Base-by-base conservation (phyloP, 2,329 filamentous ascomycete genomes). In the Elsinoe australis region DNA sequence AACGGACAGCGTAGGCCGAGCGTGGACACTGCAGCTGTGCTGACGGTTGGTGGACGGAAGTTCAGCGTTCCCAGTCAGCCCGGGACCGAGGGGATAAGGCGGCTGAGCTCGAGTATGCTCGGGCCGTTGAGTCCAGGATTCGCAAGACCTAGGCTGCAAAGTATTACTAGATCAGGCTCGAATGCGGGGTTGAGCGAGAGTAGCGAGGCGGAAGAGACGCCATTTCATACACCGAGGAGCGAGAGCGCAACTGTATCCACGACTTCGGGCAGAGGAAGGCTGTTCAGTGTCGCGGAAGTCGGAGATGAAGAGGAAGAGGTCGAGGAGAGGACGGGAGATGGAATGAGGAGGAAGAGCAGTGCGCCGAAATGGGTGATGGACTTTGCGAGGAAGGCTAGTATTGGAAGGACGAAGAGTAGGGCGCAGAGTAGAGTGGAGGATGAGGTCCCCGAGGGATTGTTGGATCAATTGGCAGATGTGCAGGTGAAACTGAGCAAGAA, bases 321-420 rank as follows among this genome's bases (percentile, higher is more conserved):
- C 4, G 39, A 24, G 8, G 15, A 32, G 3, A 10, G 9, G 12
- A 19, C 6, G 28, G 5, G 21, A 6, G 15, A 8, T 15, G n/a
- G 15, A 3, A 19, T 8, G 15, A 32, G 39, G 15, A 32, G 39
- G 17, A 44, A 31, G 26, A 28, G 21, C 3, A 44, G 28, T 15
- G 39, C 39, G 10, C 35, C 35, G 4, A 29, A n/a, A n/a, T 44
- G 39, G 39, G 39, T 44, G 26, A 29, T 44, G 39, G 39, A 44
- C 15, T 31, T 44, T 8, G 26, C 39, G 7, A 29, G 39, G n/a
- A 32, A 31, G 24, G 39, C 39, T 5, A 44, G 39, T 31, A 26
- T 29, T 15, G 26, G 26, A n/a, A 31, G 39, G 15, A 31, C 24
- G 18, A 44, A 18, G 26, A 31, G 39, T 9, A 29, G 39, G n/a